Conservation (phyloP, 2,329 filamentous ascomycete species). For the Alternaria novae-zelandiae region DNA sequence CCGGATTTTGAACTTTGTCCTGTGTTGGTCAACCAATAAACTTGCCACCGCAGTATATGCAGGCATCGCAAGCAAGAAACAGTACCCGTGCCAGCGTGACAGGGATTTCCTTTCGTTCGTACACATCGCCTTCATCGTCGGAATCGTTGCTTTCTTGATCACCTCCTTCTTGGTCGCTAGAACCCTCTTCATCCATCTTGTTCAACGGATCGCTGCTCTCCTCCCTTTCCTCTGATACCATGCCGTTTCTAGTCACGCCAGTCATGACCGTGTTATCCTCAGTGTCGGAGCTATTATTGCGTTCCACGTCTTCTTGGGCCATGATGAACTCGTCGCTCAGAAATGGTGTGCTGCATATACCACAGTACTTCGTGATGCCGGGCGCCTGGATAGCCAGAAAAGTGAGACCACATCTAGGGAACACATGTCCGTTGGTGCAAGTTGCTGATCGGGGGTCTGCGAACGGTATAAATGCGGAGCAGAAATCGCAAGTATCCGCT, state of each 20-base stretch:
- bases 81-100: slow-evolving; percentile 38
- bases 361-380: slow-evolving; percentile 60
- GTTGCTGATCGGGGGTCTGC: slow-evolving; percentile 54
- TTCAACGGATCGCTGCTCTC: neutral
- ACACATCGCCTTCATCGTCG: neutral
- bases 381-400: slow-evolving; percentile 63
- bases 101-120: slow-evolving; percentile 6
- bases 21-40: slow-evolving; percentile 32
- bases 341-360: slow-evolving; percentile 58
- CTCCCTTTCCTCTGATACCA: neutral
- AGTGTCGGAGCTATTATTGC: neutral
- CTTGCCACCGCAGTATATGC: slow-evolving; percentile 48
- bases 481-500: slow-evolving; percentile 61
- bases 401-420: slow-evolving; percentile 62
- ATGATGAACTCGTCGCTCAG: slow-evolving; percentile 53
- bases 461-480: slow-evolving; percentile 56
- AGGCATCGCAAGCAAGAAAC: slow-evolving; percentile 46
- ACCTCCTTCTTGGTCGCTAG: neutral
- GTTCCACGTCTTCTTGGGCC: slow-evolving; percentile 25
- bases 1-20: neutral
- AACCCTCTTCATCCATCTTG: neutral
- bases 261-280: slow-evolving; percentile 1
- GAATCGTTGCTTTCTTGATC: neutral
- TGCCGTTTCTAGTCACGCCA: neutral
- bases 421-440: slow-evolving; percentile 60